phyloP scores from a whole-genome alignment of 2,329 filamentous ascomycete genomes.

The Cladophialophora psammophila region DNA sequence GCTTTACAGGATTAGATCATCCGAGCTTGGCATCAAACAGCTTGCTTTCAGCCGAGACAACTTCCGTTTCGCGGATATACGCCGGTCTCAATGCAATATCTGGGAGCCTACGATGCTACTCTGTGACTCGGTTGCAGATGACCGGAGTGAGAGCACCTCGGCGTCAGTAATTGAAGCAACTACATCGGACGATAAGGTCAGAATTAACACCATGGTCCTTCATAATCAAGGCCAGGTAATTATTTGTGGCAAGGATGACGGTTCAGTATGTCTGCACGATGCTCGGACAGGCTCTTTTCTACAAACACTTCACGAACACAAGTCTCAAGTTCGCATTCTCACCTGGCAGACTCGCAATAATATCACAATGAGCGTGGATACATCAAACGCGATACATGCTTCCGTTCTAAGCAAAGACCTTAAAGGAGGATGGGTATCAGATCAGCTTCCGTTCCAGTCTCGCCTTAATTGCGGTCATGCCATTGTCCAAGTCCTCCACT shows the following conservation, averaged over 20 bases:
- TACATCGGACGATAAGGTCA: slow-evolving; percentile 40
- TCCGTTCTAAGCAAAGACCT: not conserved
- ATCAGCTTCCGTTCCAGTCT: not conserved
- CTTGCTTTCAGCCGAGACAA: slow-evolving; percentile 40
- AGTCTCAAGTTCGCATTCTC: not conserved
- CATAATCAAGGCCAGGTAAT: slow-evolving; percentile 41
- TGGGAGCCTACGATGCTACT: slow-evolving; percentile 43
- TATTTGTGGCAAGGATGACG: slow-evolving; percentile 50
- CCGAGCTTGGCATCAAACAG: slow-evolving; percentile 33
- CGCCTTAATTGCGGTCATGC: not conserved
- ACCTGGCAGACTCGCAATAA: not conserved
- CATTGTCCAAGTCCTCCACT: not conserved
- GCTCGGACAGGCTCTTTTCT: slow-evolving; percentile 41
- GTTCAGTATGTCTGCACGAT: slow-evolving; percentile 46
- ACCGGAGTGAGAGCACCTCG: slow-evolving; percentile 39
- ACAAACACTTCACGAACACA: slow-evolving; percentile 32
- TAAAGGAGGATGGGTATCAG: not conserved
- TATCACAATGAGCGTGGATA: not conserved
- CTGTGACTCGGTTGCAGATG: slow-evolving; percentile 32
- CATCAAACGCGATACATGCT: not conserved
- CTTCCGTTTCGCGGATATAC: slow-evolving; percentile 42
- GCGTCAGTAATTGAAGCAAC: slow-evolving; percentile 38
- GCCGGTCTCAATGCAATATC: slow-evolving; percentile 40
- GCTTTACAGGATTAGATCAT: slow-evolving; percentile 41
- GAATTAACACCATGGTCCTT: slow-evolving; percentile 44